Conservation (phyloP, 495 filamentous ascomycete species). For the Pseudotulostoma volvatum region DNA sequence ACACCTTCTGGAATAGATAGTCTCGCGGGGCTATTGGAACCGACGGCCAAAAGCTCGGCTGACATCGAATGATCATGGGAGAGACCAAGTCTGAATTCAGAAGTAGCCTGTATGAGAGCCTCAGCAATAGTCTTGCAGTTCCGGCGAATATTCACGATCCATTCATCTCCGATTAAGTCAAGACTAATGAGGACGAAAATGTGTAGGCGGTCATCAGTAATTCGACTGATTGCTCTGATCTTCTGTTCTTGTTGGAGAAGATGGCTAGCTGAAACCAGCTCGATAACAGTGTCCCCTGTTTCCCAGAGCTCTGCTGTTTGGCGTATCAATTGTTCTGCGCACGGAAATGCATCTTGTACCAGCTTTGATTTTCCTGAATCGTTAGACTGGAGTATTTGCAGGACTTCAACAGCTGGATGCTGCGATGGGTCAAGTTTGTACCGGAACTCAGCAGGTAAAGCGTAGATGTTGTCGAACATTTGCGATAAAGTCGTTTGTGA, state of each 20-base stretch:
- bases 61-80: constrained; percentile 34
- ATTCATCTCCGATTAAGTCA: constrained; percentile 16
- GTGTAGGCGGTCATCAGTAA: constrained; percentile 17
- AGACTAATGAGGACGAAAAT: constrained; percentile 28
- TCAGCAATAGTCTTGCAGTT: constrained; percentile 38
- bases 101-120: constrained; percentile 36
- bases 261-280: constrained; percentile 26
- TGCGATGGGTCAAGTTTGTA: constrained; percentile 16
- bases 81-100: constrained; percentile 31
- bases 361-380: not conserved
- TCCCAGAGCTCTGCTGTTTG: constrained; percentile 22
- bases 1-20: constrained; percentile 13
- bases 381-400: not conserved
- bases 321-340: not conserved
- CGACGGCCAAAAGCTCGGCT: constrained; percentile 28
- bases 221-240: constrained; percentile 32
- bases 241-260: constrained; percentile 21
- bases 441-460: constrained; percentile 13
- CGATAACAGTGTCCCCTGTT: constrained; percentile 25
- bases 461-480: constrained; percentile 24
- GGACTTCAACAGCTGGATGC: not conserved
- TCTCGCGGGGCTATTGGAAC: no score
- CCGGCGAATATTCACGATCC: constrained; percentile 25
- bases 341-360: not conserved
- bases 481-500: constrained; percentile 16